A percentile compares a stretch with the other conserved stretches of the same genome.
phyloP scores from a whole-genome alignment of 2,329 filamentous ascomycete species.

The Xylariaceae sp. region DNA sequence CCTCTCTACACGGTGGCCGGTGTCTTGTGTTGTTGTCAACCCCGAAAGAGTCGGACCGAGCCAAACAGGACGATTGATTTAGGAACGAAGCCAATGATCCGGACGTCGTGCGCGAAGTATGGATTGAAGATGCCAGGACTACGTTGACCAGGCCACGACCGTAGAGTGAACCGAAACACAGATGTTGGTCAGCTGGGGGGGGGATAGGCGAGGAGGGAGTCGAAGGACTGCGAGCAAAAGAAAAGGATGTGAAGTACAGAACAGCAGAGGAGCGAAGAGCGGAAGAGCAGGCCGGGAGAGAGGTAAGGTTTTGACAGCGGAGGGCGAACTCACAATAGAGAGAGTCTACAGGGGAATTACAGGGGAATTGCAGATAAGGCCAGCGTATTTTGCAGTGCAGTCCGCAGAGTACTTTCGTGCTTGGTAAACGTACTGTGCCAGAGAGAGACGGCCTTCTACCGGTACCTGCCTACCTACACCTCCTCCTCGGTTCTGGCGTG shows the following conservation, averaged over 20 bases:
- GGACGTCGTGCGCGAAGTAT: conserved; percentile 6
- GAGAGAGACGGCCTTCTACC: too few species aligned
- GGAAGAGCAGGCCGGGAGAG: not conserved
- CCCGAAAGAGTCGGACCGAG: conserved; percentile 15
- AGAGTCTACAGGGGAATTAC: not conserved
- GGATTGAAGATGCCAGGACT: conserved; percentile 15
- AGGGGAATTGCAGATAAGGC: not conserved
- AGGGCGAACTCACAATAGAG: not conserved
- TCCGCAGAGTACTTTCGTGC: too few species aligned
- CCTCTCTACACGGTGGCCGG: conserved; percentile 6
- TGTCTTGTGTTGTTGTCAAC: conserved; percentile 11
- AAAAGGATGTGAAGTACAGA: conserved; percentile 16
- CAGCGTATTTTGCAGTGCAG: not conserved
- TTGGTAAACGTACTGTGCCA: not conserved
- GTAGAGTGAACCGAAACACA: conserved; percentile 3
- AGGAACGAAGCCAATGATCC: conserved; percentile 2
- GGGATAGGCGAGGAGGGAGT: conserved; percentile 15
- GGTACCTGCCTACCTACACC: too few species aligned
- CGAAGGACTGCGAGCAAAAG: conserved; percentile 9
- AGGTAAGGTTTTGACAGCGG: conserved; percentile 13
- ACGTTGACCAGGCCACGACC: conserved; percentile 2
- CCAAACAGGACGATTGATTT: conserved; percentile 14
- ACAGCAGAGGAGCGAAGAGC: conserved; percentile 17
- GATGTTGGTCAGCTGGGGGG: conserved; percentile 10
- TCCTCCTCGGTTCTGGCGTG: too few species aligned